Evolutionary conservation across 805 yeast species (phyloP).

Genomic region (Candida oleophila): DNA sequence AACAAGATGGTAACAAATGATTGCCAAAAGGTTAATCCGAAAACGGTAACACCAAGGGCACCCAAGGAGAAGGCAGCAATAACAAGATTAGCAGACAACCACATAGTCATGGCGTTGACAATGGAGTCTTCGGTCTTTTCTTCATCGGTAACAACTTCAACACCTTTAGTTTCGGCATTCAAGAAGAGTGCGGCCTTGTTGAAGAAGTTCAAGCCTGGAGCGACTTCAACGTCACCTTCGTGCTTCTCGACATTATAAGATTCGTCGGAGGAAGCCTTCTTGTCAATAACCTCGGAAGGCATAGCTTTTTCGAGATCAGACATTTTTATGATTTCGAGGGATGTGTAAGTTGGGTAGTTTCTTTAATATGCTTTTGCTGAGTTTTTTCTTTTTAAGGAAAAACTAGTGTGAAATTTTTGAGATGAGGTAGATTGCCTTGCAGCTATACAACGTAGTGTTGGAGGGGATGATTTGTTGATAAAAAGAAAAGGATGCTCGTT

Average conservation of each 20-base stretch:
- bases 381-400: too few relatives aligned
- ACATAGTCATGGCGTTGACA: constrained; percentile 77
- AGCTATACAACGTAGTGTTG: neutral
- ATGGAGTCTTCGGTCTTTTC: constrained; percentile 70
- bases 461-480: neutral
- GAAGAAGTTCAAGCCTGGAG: constrained; percentile 25
- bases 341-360: too few relatives aligned
- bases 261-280: constrained; percentile 23
- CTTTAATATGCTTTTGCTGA: too few relatives aligned
- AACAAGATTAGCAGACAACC: constrained; percentile 89
- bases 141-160: constrained; percentile 76
- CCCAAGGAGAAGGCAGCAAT: constrained; percentile 83
- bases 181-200: constrained; percentile 32
- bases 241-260: constrained; percentile 24
- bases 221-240: constrained; percentile 25
- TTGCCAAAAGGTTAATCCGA: constrained; percentile 72
- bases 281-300: constrained; percentile 6
- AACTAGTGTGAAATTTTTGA: neutral
- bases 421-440: neutral
- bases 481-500: neutral
- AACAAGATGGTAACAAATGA: constrained; percentile 64
- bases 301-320: constrained; percentile 6
- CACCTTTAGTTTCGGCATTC: constrained; percentile 61
- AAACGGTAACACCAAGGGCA: constrained; percentile 55
- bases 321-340: neutral